These are phyloP conservation scores for Psilocybe cubensis DNA, from an alignment of 768 basidiomycete genomes.

Conservation along the genomic window DNA sequence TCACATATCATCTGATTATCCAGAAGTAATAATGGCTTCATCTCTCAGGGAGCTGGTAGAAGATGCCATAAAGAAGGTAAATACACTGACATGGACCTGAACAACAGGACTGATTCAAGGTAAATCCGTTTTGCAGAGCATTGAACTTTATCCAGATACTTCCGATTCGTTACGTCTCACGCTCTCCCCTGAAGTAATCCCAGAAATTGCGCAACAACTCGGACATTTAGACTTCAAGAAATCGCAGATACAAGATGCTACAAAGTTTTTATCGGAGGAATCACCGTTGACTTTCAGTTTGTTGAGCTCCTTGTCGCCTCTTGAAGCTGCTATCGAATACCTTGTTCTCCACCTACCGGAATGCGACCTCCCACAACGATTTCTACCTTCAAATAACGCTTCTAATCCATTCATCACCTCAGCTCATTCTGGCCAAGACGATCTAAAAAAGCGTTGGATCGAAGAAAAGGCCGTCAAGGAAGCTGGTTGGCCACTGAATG, in stretches of 20 bases:
- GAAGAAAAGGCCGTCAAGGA: conserved; percentile 81
- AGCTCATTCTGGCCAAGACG: conserved; percentile 61
- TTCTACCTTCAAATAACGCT: conserved; percentile 65
- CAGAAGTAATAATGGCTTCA: conserved; percentile 86
- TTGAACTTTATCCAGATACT: conserved; percentile 54
- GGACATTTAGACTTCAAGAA: conserved; percentile 67
- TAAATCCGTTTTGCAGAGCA: conserved; percentile 39
- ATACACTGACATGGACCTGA: conserved; percentile 2
- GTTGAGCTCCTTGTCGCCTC: conserved; percentile 56
- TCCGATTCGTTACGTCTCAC: conserved; percentile 34
- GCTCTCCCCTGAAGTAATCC: conserved; percentile 45
- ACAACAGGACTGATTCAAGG: conserved; percentile 10
- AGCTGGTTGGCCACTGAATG: conserved; percentile 78
- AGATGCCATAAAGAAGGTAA: conserved; percentile 75
- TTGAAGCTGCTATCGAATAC: conserved; percentile 85
- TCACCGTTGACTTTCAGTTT: conserved; percentile 67
- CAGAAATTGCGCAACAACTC: conserved; percentile 57
- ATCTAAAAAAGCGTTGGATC: conserved; percentile 77
- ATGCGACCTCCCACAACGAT: conserved; percentile 80
- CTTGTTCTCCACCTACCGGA: conserved; percentile 84
- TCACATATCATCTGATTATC: conserved; percentile 49
- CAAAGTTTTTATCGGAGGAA: conserved; percentile 58
- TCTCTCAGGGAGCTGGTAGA: conserved; percentile 81
- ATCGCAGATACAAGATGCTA: conserved; percentile 52
- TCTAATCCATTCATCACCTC: conserved; percentile 73